Conservation (phyloP, 2,329 filamentous ascomycete genomes). For the Talaromyces pinophilus region DNA sequence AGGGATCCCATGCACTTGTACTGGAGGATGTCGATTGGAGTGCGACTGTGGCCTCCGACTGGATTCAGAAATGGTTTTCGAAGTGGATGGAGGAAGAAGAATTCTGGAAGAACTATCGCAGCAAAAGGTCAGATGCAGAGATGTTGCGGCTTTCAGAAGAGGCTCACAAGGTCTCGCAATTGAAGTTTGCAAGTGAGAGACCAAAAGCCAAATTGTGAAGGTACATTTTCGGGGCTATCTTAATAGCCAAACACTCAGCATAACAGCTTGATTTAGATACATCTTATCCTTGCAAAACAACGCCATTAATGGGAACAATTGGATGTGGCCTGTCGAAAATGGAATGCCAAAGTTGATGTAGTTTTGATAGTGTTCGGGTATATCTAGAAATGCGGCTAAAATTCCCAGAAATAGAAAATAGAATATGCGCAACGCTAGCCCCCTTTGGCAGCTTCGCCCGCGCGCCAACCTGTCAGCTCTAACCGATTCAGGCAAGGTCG, state of each 20-base stretch:
- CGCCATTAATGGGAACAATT: background rate
- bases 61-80: constrained; percentile 26
- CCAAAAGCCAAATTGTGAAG: background rate
- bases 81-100: constrained; percentile 27
- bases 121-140: constrained; percentile 26
- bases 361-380: background rate
- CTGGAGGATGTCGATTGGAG: constrained; percentile 28
- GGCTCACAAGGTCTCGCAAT: constrained; percentile 19
- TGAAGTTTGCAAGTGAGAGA: background rate
- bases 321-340: background rate
- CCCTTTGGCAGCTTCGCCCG: background rate
- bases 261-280: background rate
- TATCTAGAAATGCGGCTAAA: background rate
- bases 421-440: background rate
- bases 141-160: constrained; percentile 25
- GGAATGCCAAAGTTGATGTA: background rate
- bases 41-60: constrained; percentile 25
- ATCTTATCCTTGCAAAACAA: background rate
- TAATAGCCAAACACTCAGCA: background rate
- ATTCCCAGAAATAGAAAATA: background rate
- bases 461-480: background rate
- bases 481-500: background rate
- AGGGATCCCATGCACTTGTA: constrained; percentile 24
- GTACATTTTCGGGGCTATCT: background rate
- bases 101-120: constrained; percentile 25